Conservation (phyloP, 768 basidiomycete genomes). For the Suillus plorans region DNA sequence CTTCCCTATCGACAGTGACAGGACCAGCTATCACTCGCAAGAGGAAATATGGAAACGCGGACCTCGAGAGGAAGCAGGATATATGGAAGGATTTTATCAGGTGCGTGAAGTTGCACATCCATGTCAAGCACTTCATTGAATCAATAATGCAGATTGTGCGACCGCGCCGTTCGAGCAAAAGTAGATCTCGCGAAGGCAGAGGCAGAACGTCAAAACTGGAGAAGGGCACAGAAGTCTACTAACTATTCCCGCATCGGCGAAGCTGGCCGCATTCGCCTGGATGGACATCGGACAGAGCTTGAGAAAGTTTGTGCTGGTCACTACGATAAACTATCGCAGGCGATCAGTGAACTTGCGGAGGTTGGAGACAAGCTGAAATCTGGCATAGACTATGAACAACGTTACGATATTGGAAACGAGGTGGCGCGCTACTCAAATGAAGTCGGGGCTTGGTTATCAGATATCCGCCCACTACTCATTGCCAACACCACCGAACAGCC, state of each 20-base stretch:
- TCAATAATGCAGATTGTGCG: constrained; percentile 22
- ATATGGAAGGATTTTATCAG: constrained; percentile 30
- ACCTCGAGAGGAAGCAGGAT: constrained; percentile 22
- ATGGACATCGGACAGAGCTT: constrained; percentile 25
- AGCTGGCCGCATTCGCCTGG: constrained; percentile 29
- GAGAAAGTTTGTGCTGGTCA: constrained; percentile 26
- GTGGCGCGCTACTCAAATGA: constrained; percentile 20
- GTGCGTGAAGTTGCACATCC: constrained; percentile 16
- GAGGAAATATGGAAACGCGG: constrained; percentile 22
- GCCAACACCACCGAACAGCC: constrained; percentile 12
- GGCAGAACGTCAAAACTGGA: constrained; percentile 28
- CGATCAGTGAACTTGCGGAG: constrained; percentile 23
- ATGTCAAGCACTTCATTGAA: not conserved
- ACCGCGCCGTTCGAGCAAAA: constrained; percentile 30
- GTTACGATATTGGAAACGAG: constrained; percentile 25
- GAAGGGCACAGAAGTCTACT: constrained; percentile 29
- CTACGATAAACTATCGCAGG: constrained; percentile 22
- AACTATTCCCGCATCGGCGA: constrained; percentile 30
- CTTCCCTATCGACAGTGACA: constrained; percentile 1
- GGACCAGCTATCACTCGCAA: constrained; percentile 20
- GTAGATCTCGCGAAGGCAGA: constrained; percentile 28
- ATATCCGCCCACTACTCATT: constrained; percentile 26
- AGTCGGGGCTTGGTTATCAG: constrained; percentile 25
- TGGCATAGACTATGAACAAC: constrained; percentile 26
- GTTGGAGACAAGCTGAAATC: constrained; percentile 23